Evolutionary conservation across 495 filamentous ascomycete species (phyloP).

Genomic region (Hyaloscypha variabilis): DNA sequence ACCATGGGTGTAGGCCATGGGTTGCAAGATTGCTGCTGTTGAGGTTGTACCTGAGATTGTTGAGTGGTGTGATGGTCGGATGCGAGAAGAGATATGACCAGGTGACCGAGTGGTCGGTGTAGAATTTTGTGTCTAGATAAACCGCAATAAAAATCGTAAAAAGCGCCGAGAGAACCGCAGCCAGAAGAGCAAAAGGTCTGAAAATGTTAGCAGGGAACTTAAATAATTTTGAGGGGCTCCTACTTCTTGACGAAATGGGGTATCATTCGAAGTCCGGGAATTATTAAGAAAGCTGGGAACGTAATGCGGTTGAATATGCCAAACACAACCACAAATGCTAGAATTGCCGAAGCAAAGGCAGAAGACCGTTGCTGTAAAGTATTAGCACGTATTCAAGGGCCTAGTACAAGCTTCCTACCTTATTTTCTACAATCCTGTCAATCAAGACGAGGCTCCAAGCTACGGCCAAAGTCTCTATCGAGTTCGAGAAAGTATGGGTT

Average conservation of each 20-base stretch:
- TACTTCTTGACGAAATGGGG: slow-evolving; percentile 85
- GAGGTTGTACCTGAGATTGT: slow-evolving; percentile 90
- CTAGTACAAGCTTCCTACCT: slow-evolving; percentile 50
- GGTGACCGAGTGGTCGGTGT: slow-evolving; percentile 58
- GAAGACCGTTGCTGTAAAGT: slow-evolving; percentile 66
- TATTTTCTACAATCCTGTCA: slow-evolving; percentile 75
- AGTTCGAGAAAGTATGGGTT: slow-evolving; percentile 98
- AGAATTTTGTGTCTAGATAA: slow-evolving; percentile 81
- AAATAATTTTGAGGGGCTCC: slow-evolving; percentile 30
- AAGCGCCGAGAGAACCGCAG: slow-evolving; percentile 60
- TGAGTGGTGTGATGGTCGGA: slow-evolving; percentile 84
- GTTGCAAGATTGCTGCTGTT: slow-evolving; percentile 74
- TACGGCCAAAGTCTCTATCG: slow-evolving; percentile 89
- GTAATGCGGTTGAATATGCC: slow-evolving; percentile 96
- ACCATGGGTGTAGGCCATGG: slow-evolving; percentile 90
- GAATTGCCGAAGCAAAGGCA: slow-evolving; percentile 69
- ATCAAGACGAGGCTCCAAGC: slow-evolving; percentile 91
- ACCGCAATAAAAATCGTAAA: slow-evolving; percentile 72
- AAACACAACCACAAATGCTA: slow-evolving; percentile 80
- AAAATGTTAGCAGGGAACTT: not conserved
- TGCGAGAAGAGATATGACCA: slow-evolving; percentile 55
- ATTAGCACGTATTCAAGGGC: not conserved
- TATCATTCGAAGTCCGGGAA: slow-evolving; percentile 79
- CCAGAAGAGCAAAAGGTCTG: slow-evolving; percentile 70
- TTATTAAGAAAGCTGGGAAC: slow-evolving; percentile 86